phyloP scores from a whole-genome alignment of 2,329 filamentous ascomycete genomes.

The Aspergillus sp. region DNA sequence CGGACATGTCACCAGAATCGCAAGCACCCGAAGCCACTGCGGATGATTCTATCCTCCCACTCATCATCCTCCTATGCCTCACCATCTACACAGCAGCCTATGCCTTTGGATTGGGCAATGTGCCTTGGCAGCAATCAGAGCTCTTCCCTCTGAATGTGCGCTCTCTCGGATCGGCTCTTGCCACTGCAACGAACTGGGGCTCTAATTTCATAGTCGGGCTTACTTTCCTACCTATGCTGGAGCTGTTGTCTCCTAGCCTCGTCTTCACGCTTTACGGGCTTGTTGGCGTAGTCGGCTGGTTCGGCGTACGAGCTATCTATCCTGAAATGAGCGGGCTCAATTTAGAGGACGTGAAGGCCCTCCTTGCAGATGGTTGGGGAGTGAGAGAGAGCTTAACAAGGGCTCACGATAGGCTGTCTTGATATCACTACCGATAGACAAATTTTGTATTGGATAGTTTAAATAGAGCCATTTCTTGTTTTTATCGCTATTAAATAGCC shows the following conservation, averaged over 20 bases:
- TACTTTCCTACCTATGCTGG: constrained; percentile 87
- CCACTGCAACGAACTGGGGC: constrained; percentile 80
- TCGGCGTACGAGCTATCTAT: constrained; percentile 71
- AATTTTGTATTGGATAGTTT: neutral
- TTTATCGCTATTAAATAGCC: neutral
- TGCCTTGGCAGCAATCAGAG: constrained; percentile 96
- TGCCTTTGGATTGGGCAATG: constrained; percentile 83
- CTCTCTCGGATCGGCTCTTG: constrained; percentile 60
- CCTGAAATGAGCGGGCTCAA: constrained; percentile 82
- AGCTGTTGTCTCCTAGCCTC: constrained; percentile 67
- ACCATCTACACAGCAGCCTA: constrained; percentile 83
- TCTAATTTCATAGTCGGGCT: constrained; percentile 83
- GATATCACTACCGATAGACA: neutral
- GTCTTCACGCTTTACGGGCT: constrained; percentile 80
- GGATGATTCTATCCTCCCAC: constrained; percentile 31
- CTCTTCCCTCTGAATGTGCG: constrained; percentile 71
- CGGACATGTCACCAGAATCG: constrained; percentile 22
- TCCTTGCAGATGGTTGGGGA: constrained; percentile 74
- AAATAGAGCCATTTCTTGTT: neutral
- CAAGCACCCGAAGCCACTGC: constrained; percentile 18
- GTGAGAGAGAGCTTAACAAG: constrained; percentile 51
- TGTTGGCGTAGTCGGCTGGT: constrained; percentile 68
- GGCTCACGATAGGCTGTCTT: constrained; percentile 1
- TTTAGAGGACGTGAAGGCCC: constrained; percentile 73
- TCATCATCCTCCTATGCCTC: constrained; percentile 70